Evolutionary conservation across 495 filamentous ascomycete species (phyloP), one percentile per base, ranked within the genome.

Genomic region (Daldinia vernicosa): DNA sequence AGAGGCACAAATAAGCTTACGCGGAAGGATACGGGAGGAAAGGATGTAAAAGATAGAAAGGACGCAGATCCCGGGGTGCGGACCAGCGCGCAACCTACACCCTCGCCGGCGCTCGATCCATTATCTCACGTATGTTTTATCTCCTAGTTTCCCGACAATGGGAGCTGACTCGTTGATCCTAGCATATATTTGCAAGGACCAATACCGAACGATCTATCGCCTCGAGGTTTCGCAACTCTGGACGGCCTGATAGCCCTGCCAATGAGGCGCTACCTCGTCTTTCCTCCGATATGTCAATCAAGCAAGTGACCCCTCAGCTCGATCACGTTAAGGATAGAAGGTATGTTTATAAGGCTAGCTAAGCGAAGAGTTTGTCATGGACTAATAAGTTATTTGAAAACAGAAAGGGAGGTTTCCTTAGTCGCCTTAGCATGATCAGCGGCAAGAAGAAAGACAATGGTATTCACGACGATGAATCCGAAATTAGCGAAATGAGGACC

Each of bases 371-470:
- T 24, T 68, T 56, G 26, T 37, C 43, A 32, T 30, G 62, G 65
- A 67, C 75, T 82, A 70, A 81, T 72, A 4, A 58, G 8, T 15
- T 9, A 33, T 28, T 30, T 47, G 43, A 32, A 30, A 37, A 65
- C 67, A 97, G 90, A 81, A 97, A 94, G 80, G 92, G 92, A 6
- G 89, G 91, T 14, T 97, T 99, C 75, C 86, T 99, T 50, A 97
- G 94, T 80, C 90, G 93, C 43, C 78, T 88, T 28, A 83, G 80
- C 69, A 91, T 98, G 70, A 94, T 94, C 69, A 89, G 90, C 22
- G 85, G 85, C 57, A 95, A 91, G 80, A 94, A 91, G 78, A 92
- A 89, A 74, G 83, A 86, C 50, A 70, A 80, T 12, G 80, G 82
- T 33, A 81, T 84, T 32, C 82, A 87, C 45, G 93, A 96, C 72